These are phyloP conservation scores for Verticillium nubilum DNA, from an alignment of 2,329 filamentous ascomycete species.

Conservation along the genomic window DNA sequence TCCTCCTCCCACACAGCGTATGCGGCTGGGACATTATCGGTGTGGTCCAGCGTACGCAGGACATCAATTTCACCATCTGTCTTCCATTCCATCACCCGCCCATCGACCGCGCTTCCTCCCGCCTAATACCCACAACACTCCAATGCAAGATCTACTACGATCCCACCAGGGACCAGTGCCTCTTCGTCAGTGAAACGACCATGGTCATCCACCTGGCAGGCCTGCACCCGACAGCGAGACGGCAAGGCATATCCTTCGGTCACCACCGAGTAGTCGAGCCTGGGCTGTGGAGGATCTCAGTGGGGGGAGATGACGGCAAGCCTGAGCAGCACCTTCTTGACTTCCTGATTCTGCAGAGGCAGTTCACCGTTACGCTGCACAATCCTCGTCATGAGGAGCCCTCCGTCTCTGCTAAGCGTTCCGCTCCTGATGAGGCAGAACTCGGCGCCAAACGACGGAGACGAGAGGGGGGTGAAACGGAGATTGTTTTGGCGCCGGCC, in stretches of 20 bases:
- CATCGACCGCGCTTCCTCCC: background rate
- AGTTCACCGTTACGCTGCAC: background rate
- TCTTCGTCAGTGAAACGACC: background rate
- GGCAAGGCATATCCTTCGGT: background rate
- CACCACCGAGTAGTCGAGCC: background rate
- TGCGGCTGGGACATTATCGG: constrained; percentile 1
- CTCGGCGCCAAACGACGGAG: background rate
- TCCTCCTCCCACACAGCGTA: background rate
- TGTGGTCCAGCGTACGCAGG: constrained; percentile 2
- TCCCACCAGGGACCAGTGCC: background rate
- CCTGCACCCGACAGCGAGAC: too few species aligned
- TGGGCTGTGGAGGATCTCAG: background rate
- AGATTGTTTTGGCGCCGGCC: too few species aligned
- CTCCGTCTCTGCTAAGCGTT: too few species aligned
- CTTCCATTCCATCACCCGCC: constrained; percentile 3
- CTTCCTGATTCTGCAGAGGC: background rate
- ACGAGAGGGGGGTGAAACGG: background rate
- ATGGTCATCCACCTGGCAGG: too few species aligned
- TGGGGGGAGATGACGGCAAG: background rate
- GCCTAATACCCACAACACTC: background rate
- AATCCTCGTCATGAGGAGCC: background rate
- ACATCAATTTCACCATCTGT: constrained; percentile 4
- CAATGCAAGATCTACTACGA: constrained; percentile 4
- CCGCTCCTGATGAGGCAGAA: background rate
- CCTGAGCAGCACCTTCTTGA: background rate